Conservation (phyloP, 1,284 basidiomycete genomes). For the Sporisorium graminicola region DNA sequence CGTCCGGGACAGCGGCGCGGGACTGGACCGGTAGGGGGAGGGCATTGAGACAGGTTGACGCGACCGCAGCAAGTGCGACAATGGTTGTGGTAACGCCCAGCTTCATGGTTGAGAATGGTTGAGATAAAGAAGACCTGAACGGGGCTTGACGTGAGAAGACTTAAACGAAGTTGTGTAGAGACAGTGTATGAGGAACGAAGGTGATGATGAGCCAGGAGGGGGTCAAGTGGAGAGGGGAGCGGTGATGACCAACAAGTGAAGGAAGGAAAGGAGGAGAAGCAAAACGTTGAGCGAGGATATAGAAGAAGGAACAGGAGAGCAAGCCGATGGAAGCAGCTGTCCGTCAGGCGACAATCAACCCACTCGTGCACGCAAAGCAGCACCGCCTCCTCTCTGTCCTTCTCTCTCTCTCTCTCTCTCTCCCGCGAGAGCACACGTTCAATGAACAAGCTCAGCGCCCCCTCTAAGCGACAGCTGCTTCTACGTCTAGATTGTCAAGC, state of each 20-base stretch:
- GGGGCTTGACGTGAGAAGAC: not conserved
- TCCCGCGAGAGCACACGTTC: not conserved
- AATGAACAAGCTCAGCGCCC: not conserved
- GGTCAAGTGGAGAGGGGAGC: not conserved
- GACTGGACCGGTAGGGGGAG: slow-evolving; percentile 10
- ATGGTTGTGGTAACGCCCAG: slow-evolving; percentile 17
- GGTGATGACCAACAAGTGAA: slow-evolving; percentile 1
- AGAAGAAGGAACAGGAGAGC: not conserved
- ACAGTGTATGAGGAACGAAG: slow-evolving; percentile 10
- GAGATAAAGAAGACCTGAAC: too few species aligned
- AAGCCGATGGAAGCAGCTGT: too few species aligned
- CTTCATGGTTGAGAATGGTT: slow-evolving; percentile 27
- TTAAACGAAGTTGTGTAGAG: not conserved
- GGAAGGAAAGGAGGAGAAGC: not conserved
- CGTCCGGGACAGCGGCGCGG: slow-evolving; percentile 43
- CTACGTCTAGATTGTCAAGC: slow-evolving; percentile 1
- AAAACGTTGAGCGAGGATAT: not conserved
- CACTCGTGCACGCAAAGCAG: not conserved
- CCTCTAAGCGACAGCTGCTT: not conserved
- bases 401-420: too few species aligned
- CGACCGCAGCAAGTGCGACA: slow-evolving; percentile 19
- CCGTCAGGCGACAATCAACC: not conserved
- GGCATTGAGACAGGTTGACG: slow-evolving; percentile 9
- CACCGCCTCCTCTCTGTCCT: not conserved
- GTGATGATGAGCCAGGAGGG: slow-evolving; percentile 2